A percentile compares a stretch with the other conserved stretches of the same genome.
phyloP scores from a whole-genome alignment of 2,329 filamentous ascomycete genomes.

The Ophiostoma perfectum region DNA sequence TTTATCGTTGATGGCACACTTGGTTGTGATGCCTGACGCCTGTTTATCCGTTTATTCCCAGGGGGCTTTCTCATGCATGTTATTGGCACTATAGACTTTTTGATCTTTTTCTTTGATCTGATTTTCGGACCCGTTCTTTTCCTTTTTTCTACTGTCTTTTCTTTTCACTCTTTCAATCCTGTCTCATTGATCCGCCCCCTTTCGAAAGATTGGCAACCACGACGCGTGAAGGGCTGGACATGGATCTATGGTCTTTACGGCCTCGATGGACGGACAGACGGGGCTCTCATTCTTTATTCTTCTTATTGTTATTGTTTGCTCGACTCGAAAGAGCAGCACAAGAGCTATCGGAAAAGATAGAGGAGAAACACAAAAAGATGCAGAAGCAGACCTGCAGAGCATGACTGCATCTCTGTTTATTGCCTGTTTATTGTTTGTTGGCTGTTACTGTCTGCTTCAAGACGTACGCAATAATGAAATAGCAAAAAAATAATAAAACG shows the following conservation, averaged over 20 bases:
- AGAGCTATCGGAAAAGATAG: neutral
- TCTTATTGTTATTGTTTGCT: neutral
- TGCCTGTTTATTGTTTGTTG: no score
- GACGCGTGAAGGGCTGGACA: neutral
- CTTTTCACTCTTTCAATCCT: no score
- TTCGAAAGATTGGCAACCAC: slow-evolving; percentile 19
- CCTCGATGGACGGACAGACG: no score
- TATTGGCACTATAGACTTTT: slow-evolving; percentile 7
- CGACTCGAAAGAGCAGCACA: neutral
- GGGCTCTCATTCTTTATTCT: no score
- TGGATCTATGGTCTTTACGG: no score
- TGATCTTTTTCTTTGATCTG: neutral
- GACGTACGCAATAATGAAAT: no score
- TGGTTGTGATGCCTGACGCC: neutral
- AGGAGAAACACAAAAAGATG: neutral
- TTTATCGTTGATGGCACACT: slow-evolving; percentile 2
- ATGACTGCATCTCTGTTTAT: no score
- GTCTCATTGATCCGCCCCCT: slow-evolving; percentile 3
- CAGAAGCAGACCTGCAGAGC: no score
- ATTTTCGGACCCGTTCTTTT: no score
- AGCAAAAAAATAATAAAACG: no score
- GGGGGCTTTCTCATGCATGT: neutral
- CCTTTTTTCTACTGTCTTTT: neutral
- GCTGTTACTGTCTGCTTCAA: no score
- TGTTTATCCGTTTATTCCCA: neutral